These are phyloP conservation scores for Bidens hawaiensis DNA, from an alignment of 140 eudicot species.

Conservation along the genomic window DNA sequence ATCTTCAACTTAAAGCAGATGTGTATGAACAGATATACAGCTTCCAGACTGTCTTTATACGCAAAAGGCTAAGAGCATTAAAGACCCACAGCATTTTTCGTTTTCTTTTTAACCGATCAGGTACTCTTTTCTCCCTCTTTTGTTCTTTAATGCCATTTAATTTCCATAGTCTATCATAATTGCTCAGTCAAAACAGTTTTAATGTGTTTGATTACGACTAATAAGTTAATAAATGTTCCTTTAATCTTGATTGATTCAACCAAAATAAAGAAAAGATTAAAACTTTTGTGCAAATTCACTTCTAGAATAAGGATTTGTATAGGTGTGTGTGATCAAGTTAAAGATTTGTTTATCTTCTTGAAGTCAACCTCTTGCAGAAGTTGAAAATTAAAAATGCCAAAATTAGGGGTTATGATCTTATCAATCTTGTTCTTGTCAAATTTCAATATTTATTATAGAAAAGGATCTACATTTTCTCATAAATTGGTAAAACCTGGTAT, in stretches of 20 bases:
- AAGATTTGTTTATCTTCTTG: neutral
- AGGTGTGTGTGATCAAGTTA: no score
- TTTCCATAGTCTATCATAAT: neutral
- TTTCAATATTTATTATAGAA: slow-evolving; percentile 31
- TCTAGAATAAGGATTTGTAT: neutral
- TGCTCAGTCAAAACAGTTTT: neutral
- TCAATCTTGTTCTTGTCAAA: slow-evolving; percentile 28
- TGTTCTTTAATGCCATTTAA: slow-evolving; percentile 24
- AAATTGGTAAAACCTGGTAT: slow-evolving; percentile 24
- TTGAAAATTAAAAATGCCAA: slow-evolving; percentile 25
- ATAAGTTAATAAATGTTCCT: no score
- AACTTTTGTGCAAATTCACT: neutral
- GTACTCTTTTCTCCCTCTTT: slow-evolving; percentile 18
- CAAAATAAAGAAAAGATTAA: neutral
- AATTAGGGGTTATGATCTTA: slow-evolving; percentile 24
- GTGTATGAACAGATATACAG: neutral
- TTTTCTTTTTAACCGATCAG: slow-evolving; percentile 19
- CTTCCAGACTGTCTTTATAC: slow-evolving; percentile 9
- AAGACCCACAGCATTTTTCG: slow-evolving; percentile 15
- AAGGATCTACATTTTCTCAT: slow-evolving; percentile 20
- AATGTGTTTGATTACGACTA: no score
- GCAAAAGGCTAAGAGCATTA: neutral
- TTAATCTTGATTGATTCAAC: no score
- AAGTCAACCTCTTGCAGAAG: neutral
- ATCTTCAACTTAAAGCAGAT: neutral